Evolutionary conservation across 1,284 basidiomycete genomes (phyloP), one percentile per base, ranked within the genome.

Genomic region (Ceratobasidium sp.): DNA sequence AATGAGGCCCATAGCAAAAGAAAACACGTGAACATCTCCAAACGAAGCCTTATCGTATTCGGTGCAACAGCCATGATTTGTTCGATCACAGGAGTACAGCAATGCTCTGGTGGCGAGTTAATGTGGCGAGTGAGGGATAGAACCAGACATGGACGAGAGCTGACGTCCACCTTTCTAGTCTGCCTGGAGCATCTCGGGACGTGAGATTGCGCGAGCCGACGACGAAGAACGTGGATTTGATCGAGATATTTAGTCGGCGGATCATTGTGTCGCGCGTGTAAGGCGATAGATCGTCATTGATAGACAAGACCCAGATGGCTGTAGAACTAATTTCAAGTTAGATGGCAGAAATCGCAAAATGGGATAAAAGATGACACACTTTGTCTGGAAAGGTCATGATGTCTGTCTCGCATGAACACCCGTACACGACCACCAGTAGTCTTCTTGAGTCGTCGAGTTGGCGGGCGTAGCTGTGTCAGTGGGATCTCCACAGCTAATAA

Each of bases 401-500:
- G 81, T 89, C 88, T 78, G 86, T 86, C 66, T 84, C 82, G 62
- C 86, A 85, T 12, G 86, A 87, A 83, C 86, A 88, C 57, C 86
- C 85, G 79, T 87, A 81, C 88, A 89, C 26, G 87, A 88, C 93
- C 93, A 94, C 93, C 93, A 94, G 59, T 92, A 92, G 80, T 90
- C 89, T 78, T 84, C 84, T 28, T 79, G 80, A 9, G 79, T 77
- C 2, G 79, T 79, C 10, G 88, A 86, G 56, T 92, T 91, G 61
- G 90, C 83, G 5, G 90, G 85, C 3, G 89, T 91, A 15, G 91
- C 89, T 3, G 84, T 84, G 46, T 92, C 89, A 80, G 92, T 90
- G 62, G 87, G 85, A 46, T 83, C 87, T 82, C 93, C 93, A 26
- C 91, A 89, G n/a, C 92, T 94, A 33, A 33, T 68, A 26, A 38